Conservation (phyloP, 2,329 filamentous ascomycete species). For the Boeremia lycopersici region DNA sequence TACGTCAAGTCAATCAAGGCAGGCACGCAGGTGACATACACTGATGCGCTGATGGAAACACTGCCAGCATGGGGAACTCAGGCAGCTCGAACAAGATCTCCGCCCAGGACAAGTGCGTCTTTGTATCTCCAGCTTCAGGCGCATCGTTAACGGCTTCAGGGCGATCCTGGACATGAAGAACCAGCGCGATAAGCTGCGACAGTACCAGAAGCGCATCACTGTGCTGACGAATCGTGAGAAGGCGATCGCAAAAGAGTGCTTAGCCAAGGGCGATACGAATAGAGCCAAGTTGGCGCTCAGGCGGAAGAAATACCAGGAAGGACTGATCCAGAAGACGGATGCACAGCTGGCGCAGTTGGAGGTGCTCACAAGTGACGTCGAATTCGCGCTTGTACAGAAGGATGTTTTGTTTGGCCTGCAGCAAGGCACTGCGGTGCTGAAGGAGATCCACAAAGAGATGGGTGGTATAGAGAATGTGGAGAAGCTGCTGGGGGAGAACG, state of each 20-base stretch:
- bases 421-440: slow-evolving; percentile 86
- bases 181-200: slow-evolving; percentile 95
- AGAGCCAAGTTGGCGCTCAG: slow-evolving; percentile 86
- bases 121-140: background rate
- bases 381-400: slow-evolving; percentile 96
- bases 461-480: slow-evolving; percentile 92
- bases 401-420: slow-evolving; percentile 92
- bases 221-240: slow-evolving; percentile 87
- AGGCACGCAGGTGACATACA: slow-evolving; percentile 25
- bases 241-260: slow-evolving; percentile 80
- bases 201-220: slow-evolving; percentile 91
- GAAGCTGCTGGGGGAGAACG: slow-evolving; percentile 90
- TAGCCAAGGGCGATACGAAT: slow-evolving; percentile 78
- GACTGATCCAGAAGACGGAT: slow-evolving; percentile 86
- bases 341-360: slow-evolving; percentile 93
- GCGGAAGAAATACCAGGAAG: slow-evolving; percentile 96
- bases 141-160: slow-evolving; percentile 55
- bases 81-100: slow-evolving; percentile 70
- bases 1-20: slow-evolving; percentile 38
- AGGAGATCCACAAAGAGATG: slow-evolving; percentile 95
- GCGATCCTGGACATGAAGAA: slow-evolving; percentile 97
- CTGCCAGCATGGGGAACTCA: slow-evolving; percentile 66
- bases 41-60: slow-evolving; percentile 29
- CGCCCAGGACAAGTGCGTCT: slow-evolving; percentile 80
- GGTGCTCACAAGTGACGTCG: slow-evolving; percentile 83